Evolutionary conservation across 208 protist genomes (phyloP), one percentile per base, ranked within the genome.

Genomic region (Jaenimonas drosophilae): DNA sequence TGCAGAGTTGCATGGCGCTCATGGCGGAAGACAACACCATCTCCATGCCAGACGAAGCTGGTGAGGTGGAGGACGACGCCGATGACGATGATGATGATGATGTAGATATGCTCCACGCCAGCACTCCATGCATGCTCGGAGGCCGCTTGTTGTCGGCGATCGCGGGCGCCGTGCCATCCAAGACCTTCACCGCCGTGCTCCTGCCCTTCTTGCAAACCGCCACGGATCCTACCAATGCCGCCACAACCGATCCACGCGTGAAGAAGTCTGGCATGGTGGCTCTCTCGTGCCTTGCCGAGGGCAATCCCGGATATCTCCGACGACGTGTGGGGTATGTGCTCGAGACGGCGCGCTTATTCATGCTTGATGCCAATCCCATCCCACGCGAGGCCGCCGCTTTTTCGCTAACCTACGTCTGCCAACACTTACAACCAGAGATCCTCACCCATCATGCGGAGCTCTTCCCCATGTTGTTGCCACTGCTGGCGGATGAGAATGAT

Each of bases 341-440:
- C 23, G 52, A 77, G 14, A 41, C 90, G n/a, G 71, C 68, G 7
- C 41, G 49, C 14, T 26, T 49, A 4, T 69, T 75, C 34, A 55
- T 89, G 25, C 47, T 27, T 14, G 82, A 88, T 43, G 45, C 31
- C n/a, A 49, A 77, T 21, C 53, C 76, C 7, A 59, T 78, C 2
- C 55, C 70, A 1, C 77, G 81, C 14, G 86, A 94, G 42, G 76
- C 86, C 7, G 79, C 82, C 21, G 68, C 68, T 29, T 80, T 88
- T 39, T 43, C 86, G 9, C 60, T 87, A n/a, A 70, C 61, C 4
- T 77, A 81, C 50, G 86, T 91, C 41, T 78, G 74, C 33, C 23
- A 49, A 1, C 59, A 88, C 52, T 63, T 94, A 21, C 80, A 94
- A 53, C 86, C 86, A 12, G 82, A 91, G 58, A 89, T 94, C 12